A percentile compares a stretch with the other conserved stretches of the same genome.
Conservation (phyloP, 1,284 basidiomycete genomes). For the Calocybe gambosa region DNA sequence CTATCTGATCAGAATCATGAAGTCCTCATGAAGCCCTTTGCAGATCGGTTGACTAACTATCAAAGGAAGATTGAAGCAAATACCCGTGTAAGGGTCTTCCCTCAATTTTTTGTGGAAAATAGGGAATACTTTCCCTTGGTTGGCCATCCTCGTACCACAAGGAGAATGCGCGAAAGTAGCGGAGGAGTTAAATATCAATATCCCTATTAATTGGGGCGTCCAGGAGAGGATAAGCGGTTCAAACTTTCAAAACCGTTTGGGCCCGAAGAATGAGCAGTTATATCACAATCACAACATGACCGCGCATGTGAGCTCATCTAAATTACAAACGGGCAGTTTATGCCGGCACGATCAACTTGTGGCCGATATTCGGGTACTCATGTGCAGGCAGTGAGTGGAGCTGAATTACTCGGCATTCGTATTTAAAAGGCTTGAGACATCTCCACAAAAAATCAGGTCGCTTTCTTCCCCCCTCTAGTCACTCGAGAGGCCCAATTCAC, state of each 20-base stretch:
- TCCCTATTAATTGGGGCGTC: too few relatives aligned
- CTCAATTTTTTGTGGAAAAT: not conserved
- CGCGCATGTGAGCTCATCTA: too few relatives aligned
- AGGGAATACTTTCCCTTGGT: not conserved
- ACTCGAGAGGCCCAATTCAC: not conserved
- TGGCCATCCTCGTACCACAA: not conserved
- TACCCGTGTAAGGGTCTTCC: not conserved
- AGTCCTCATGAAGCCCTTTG: not conserved
- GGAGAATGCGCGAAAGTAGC: not conserved
- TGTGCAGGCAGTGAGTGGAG: conserved; percentile 8
- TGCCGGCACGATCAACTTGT: not conserved
- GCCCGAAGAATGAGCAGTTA: too few relatives aligned
- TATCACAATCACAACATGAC: too few relatives aligned
- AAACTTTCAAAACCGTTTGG: not conserved
- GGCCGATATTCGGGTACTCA: not conserved
- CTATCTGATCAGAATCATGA: not conserved
- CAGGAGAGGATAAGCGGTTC: not conserved
- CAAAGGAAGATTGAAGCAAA: not conserved
- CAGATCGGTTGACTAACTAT: not conserved
- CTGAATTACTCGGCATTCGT: conserved; percentile 9
- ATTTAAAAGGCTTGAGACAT: conserved; percentile 12
- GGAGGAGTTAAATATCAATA: not conserved
- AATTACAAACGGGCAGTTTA: not conserved
- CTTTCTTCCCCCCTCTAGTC: conserved; percentile 2
- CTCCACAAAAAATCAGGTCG: conserved; percentile 4